phyloP scores from a whole-genome alignment of 2,329 filamentous ascomycete genomes.

The Cucurbitaria berberidis region DNA sequence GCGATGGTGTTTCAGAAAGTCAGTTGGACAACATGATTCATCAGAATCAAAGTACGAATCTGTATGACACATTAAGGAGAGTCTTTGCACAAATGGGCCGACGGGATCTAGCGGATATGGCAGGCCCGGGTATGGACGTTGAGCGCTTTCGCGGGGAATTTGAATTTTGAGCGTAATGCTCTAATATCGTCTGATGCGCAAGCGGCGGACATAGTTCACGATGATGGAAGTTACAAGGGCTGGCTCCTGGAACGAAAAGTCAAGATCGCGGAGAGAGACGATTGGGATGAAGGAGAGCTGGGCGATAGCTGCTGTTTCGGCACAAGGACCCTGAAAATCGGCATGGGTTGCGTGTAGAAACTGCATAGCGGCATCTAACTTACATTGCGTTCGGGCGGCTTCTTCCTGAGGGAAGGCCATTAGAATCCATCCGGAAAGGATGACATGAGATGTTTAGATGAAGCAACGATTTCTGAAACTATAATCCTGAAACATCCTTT shows the following conservation, averaged over 20 bases:
- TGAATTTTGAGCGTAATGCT: conserved; percentile 68
- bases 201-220: neutral
- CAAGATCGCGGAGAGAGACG: conserved; percentile 4
- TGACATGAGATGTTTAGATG: neutral
- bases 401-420: neutral
- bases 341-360: conserved; percentile 34
- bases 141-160: conserved; percentile 88
- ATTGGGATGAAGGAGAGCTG: conserved; percentile 25
- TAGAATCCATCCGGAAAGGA: neutral
- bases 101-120: conserved; percentile 84
- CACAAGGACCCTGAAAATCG: conserved; percentile 30
- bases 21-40: conserved; percentile 86
- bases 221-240: conserved; percentile 9
- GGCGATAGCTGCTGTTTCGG: conserved; percentile 43
- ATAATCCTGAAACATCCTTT: too few relatives aligned
- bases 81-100: conserved; percentile 98
- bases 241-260: conserved; percentile 28
- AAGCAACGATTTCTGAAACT: neutral
- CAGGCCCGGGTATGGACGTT: conserved; percentile 88
- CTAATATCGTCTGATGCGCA: neutral
- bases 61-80: conserved; percentile 90
- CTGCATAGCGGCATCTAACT: conserved; percentile 36
- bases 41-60: conserved; percentile 95
- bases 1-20: conserved; percentile 66
- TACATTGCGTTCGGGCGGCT: neutral